Conservation (phyloP, 805 yeast genomes). For the Starmerella vitae region DNA sequence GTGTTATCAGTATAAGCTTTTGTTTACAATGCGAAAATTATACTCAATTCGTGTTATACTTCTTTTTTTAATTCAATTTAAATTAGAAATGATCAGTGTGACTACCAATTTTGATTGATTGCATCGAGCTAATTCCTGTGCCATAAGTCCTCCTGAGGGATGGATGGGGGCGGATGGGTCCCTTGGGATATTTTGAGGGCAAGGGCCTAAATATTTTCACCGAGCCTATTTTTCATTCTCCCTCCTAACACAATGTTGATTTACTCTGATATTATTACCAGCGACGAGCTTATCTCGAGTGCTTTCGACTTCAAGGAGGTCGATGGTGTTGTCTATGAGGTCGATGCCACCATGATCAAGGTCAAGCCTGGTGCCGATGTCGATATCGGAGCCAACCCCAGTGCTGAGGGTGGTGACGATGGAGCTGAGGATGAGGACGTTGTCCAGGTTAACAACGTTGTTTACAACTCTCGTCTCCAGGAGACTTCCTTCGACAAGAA, state of each 20-base stretch:
- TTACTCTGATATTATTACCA: constrained; percentile 65
- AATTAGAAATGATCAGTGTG: too few species aligned
- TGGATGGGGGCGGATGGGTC: too few species aligned
- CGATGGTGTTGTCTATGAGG: constrained; percentile 89
- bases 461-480: constrained; percentile 96
- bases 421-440: constrained; percentile 80
- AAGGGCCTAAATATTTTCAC: too few species aligned
- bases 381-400: constrained; percentile 99
- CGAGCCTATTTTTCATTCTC: neutral
- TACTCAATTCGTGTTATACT: too few species aligned
- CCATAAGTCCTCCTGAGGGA: too few species aligned
- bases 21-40: too few species aligned
- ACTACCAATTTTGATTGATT: too few species aligned
- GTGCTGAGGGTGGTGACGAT: constrained; percentile 85
- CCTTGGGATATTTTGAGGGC: too few species aligned
- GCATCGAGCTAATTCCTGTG: too few species aligned
- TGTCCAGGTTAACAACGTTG: constrained; percentile 94
- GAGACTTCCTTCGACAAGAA: constrained; percentile 95
- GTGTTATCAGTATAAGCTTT: too few species aligned
- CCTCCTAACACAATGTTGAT: constrained; percentile 25
- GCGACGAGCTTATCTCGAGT: constrained; percentile 87
- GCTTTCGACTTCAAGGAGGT: constrained; percentile 86
- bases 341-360: constrained; percentile 84
- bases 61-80: too few species aligned
- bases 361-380: constrained; percentile 77